phyloP scores from a whole-genome alignment of 1,284 basidiomycete species.

The Ceratobasidium sp. region DNA sequence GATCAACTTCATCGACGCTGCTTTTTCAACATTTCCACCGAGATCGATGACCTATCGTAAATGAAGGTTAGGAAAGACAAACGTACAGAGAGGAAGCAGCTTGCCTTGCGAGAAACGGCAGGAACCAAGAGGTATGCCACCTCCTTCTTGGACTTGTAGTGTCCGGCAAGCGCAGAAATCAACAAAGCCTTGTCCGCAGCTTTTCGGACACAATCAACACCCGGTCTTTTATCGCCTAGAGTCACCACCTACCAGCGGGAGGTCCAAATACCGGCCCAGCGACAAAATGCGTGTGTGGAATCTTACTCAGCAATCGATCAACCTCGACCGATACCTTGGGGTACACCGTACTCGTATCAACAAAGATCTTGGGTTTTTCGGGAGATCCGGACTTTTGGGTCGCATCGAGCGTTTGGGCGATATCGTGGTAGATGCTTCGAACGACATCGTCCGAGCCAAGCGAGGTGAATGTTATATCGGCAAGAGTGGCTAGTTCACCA shows the following conservation, averaged over 20 bases:
- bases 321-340: conserved; percentile 78
- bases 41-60: conserved; percentile 61
- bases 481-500: conserved; percentile 66
- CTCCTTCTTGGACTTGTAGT: conserved; percentile 84
- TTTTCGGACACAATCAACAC: conserved; percentile 50
- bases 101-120: conserved; percentile 73
- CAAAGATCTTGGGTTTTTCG: conserved; percentile 70
- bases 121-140: conserved; percentile 79
- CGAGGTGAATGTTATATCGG: conserved; percentile 83
- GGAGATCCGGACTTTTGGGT: conserved; percentile 3
- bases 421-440: conserved; percentile 68
- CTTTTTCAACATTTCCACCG: conserved; percentile 80
- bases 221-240: neutral
- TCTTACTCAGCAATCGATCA: conserved; percentile 69
- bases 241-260: conserved; percentile 11
- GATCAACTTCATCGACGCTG: conserved; percentile 80
- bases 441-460: conserved; percentile 79
- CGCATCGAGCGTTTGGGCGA: conserved; percentile 64
- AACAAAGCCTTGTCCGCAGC: conserved; percentile 75
- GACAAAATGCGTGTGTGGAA: conserved; percentile 72
- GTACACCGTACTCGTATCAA: conserved; percentile 83
- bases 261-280: conserved; percentile 83
- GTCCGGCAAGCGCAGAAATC: conserved; percentile 80
- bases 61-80: neutral
- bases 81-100: neutral